phyloP scores from a whole-genome alignment of 2,329 filamentous ascomycete species.

The Zelopaecilomyces penicillatus region DNA sequence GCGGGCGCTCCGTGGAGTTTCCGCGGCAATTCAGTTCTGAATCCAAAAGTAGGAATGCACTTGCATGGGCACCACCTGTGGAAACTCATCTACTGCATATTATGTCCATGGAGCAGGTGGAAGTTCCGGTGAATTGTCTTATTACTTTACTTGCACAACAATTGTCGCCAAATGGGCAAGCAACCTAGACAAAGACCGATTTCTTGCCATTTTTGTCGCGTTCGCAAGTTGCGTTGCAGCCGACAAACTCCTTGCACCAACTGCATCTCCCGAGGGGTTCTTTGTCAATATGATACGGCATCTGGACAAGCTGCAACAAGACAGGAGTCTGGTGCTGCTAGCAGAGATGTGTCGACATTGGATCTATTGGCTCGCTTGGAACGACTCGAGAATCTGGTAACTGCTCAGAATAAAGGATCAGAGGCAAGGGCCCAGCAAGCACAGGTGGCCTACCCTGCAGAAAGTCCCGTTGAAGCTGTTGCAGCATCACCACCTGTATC shows the following conservation, averaged over 20 bases:
- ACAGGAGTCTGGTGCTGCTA: not conserved
- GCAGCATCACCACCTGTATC: slow-evolving; percentile 14
- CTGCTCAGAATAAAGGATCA: slow-evolving; percentile 7
- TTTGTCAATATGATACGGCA: slow-evolving; percentile 17
- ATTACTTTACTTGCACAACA: no score
- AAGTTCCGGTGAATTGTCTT: no score
- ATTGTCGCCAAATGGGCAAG: slow-evolving; percentile 17
- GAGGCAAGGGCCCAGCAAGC: not conserved
- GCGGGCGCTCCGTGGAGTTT: no score
- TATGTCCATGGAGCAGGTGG: no score
- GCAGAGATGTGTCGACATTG: slow-evolving; percentile 11
- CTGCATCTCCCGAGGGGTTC: slow-evolving; percentile 26
- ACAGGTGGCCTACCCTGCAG: slow-evolving; percentile 1
- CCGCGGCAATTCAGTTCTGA: no score
- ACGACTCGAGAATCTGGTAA: slow-evolving; percentile 13
- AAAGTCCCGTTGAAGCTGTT: not conserved
- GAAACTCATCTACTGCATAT: no score
- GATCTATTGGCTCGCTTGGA: slow-evolving; percentile 17
- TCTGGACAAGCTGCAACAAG: not conserved
- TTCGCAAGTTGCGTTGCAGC: slow-evolving; percentile 28
- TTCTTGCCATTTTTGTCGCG: slow-evolving; percentile 26
- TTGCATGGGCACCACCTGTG: no score
- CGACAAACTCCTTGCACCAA: slow-evolving; percentile 28
- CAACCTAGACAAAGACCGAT: slow-evolving; percentile 27
- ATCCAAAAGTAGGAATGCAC: no score